Evolutionary conservation across 805 yeast species (phyloP).

Genomic region (Scheffersomyces lignosus): DNA sequence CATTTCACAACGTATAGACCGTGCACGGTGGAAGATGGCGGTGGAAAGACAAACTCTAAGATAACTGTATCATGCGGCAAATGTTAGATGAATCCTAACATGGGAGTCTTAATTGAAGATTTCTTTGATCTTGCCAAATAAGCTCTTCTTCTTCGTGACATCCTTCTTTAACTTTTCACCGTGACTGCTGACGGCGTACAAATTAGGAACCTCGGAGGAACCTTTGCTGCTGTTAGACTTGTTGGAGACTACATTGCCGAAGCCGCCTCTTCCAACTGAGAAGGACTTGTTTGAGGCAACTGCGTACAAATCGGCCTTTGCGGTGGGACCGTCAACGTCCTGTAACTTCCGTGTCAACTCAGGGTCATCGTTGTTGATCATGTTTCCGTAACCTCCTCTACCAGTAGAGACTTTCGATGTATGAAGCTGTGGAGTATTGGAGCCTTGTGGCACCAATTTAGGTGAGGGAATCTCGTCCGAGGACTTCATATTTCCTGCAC

Average conservation of each 20-base stretch:
- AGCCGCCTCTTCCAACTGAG: slow-evolving; percentile 65
- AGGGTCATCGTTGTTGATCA: slow-evolving; percentile 62
- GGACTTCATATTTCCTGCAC: slow-evolving; percentile 66
- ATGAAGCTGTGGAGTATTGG: slow-evolving; percentile 58
- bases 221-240: slow-evolving; percentile 23
- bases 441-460: slow-evolving; percentile 56
- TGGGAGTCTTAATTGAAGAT: slow-evolving; percentile 37
- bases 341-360: slow-evolving; percentile 61
- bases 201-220: slow-evolving; percentile 15
- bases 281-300: slow-evolving; percentile 47
- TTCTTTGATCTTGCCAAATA: slow-evolving; percentile 48
- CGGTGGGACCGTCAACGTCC: slow-evolving; percentile 51
- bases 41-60: no score
- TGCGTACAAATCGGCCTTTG: slow-evolving; percentile 38
- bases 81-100: no score
- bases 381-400: slow-evolving; percentile 78
- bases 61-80: no score
- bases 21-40: no score
- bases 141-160: slow-evolving; percentile 30
- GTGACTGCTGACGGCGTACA: slow-evolving; percentile 37
- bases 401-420: slow-evolving; percentile 66
- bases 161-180: slow-evolving; percentile 24
- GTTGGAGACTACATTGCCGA: slow-evolving; percentile 53
- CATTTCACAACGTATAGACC: no score
- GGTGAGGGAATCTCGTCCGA: slow-evolving; percentile 50